These are phyloP conservation scores for Potentilla sterilis DNA, from an alignment of 306 rosid genomes.

Conservation along the genomic window DNA sequence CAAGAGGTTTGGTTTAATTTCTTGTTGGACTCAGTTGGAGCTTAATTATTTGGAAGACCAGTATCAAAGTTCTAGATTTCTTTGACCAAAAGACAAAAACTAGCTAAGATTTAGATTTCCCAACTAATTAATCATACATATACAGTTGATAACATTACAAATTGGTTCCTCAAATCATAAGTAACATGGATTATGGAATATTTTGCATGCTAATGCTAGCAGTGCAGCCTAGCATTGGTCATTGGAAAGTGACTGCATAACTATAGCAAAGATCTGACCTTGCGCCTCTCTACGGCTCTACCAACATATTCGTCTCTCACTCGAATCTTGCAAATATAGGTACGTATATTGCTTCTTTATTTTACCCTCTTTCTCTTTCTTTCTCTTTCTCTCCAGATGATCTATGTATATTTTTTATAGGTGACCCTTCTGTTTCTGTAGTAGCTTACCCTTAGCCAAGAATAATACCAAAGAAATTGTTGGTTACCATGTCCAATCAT, in stretches of 20 bases:
- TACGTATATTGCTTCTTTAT: conserved; percentile 1
- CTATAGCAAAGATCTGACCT: conserved; percentile 48
- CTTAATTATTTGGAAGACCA: background rate
- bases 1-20: conserved; percentile 4
- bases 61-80: conserved; percentile 9
- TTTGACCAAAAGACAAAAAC: background rate
- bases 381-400: background rate
- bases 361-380: background rate
- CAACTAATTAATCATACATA: background rate
- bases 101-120: conserved; percentile 15
- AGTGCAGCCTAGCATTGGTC: conserved; percentile 15
- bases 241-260: conserved; percentile 37
- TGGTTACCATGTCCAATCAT: conserved; percentile 56
- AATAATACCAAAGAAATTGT: conserved; percentile 43
- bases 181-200: conserved; percentile 33
- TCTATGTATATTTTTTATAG: background rate
- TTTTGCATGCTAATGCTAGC: conserved; percentile 28
- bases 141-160: background rate
- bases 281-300: background rate
- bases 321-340: conserved; percentile 22
- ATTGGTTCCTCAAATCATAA: conserved; percentile 6
- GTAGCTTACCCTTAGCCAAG: conserved; percentile 6
- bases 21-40: background rate
- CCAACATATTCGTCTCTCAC: conserved; percentile 35
- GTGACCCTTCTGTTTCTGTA: conserved; percentile 19